Base-by-base conservation (phyloP, 495 filamentous ascomycete species). In the Chaetomium fimeti region DNA sequence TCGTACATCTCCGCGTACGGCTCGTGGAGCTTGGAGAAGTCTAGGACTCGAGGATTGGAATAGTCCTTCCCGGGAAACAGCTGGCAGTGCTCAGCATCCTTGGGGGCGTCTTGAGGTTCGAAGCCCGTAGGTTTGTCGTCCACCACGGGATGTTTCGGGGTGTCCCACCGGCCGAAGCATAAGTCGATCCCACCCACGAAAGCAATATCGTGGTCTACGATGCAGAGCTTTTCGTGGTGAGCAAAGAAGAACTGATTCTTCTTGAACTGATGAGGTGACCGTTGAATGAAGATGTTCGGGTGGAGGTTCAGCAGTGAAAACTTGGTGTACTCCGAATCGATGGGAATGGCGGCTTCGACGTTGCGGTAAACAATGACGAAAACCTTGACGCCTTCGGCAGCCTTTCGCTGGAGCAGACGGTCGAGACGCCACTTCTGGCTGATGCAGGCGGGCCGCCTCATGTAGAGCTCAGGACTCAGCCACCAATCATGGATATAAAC, bases 171-270 rank as follows among this genome's bases (percentile, higher is more conserved):
- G 16, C 94, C 94, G 74, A 98, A 98, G 76, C 94, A 99, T 20
- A 99, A 82, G 81, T 99, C 94, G 63, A 99, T 92, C 16, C 94
- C 94, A 57, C 94, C 94, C 51, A 97, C 87, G 70, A 99, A 99
- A 32, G 94, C 94, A 54, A 99, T 83, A 43, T 92, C 94, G 72
- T 99, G 93, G 72, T 99, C 94, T 32, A 99, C 89, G 53, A 99
- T 87, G 68, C 91, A 91, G 13, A 99, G 83, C 72, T 99, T 99
- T 75, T 99, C 94, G 74, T 99, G 94, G 72, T 99, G 94, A 27
- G 94, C 94, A 84, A 94, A 99, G 79, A 98, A 99, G 78, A 99
- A 99, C n/a, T 95, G 96, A 65, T 96, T 96, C 78, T 99, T 96
- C 63, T 94, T 88, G 75, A 97, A 92, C 73, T 99, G 94, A 68